phyloP scores from a whole-genome alignment of 257 asterid genomes.

The Solanum paucissectum region DNA sequence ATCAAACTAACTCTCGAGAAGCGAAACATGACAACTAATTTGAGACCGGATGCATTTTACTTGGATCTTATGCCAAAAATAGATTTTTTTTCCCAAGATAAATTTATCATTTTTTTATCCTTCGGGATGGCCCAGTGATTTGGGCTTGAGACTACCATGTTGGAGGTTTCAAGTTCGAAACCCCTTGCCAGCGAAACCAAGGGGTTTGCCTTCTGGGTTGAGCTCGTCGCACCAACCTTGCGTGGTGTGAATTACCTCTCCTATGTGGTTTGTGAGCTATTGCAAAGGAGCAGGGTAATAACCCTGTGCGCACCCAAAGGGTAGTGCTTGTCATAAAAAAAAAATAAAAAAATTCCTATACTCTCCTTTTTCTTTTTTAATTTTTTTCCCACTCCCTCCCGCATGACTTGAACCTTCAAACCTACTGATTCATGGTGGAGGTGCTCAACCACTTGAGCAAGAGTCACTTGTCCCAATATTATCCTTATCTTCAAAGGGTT shows the following conservation, averaged over 20 bases:
- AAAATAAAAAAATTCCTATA: not conserved
- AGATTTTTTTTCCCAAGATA: not conserved
- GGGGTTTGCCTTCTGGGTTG: not conserved
- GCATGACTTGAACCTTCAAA: not conserved
- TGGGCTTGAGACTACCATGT: not conserved
- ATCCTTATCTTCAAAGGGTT: not conserved
- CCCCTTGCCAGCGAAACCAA: not conserved
- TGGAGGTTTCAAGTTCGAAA: not conserved
- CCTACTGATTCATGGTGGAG: not conserved
- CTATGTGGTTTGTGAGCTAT: not conserved
- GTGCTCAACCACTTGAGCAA: not conserved
- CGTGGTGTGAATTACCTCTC: not conserved
- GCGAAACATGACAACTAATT: not conserved
- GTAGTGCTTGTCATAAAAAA: not conserved
- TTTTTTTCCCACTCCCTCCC: not conserved
- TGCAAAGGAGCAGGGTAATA: no score
- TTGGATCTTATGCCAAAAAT: not conserved
- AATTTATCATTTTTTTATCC: not conserved
- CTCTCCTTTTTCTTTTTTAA: not conserved
- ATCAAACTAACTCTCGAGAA: not conserved
- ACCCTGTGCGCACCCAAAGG: not conserved
- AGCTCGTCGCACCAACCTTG: not conserved
- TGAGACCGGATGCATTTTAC: not conserved
- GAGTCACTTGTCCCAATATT: not conserved
- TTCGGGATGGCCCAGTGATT: not conserved